Conservation (phyloP, 768 basidiomycete species). For the Termitomyces sp. region DNA sequence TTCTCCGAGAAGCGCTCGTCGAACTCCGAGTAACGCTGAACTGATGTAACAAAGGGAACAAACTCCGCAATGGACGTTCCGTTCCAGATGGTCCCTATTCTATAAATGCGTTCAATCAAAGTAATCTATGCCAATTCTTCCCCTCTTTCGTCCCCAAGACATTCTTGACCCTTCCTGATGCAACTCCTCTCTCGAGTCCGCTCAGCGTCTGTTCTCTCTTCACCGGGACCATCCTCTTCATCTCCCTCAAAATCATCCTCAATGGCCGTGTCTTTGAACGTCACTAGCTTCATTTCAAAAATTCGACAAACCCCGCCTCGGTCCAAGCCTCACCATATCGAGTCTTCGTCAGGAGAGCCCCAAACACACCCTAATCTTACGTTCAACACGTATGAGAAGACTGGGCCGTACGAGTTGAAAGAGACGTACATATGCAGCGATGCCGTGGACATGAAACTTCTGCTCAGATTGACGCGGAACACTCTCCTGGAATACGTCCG, state of each 20-base stretch:
- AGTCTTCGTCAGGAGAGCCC: conserved; percentile 36
- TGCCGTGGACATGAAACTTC: conserved; percentile 56
- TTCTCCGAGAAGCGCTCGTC: background rate
- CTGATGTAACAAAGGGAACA: conserved; percentile 12
- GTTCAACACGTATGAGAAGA: conserved; percentile 20
- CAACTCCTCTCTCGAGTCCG: conserved; percentile 4
- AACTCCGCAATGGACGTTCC: conserved; percentile 15
- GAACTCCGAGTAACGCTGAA: conserved; percentile 8
- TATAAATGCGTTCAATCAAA: background rate
- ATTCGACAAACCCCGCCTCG: conserved; percentile 35
- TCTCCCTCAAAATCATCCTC: conserved; percentile 15
- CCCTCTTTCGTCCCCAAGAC: background rate
- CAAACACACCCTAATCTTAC: conserved; percentile 35
- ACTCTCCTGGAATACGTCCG: conserved; percentile 47
- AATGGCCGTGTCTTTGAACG: conserved; percentile 23
- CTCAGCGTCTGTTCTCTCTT: conserved; percentile 4
- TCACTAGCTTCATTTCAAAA: conserved; percentile 48
- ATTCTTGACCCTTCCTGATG: background rate
- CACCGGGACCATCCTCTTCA: conserved; percentile 8
- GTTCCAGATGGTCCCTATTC: background rate
- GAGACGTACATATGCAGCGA: conserved; percentile 57
- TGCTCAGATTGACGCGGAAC: conserved; percentile 54
- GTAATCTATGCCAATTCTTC: background rate
- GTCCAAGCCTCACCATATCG: conserved; percentile 25
- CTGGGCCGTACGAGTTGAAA: conserved; percentile 25